phyloP scores from a whole-genome alignment of 192 early-diverging fungal species.

The Podochytrium sp. region DNA sequence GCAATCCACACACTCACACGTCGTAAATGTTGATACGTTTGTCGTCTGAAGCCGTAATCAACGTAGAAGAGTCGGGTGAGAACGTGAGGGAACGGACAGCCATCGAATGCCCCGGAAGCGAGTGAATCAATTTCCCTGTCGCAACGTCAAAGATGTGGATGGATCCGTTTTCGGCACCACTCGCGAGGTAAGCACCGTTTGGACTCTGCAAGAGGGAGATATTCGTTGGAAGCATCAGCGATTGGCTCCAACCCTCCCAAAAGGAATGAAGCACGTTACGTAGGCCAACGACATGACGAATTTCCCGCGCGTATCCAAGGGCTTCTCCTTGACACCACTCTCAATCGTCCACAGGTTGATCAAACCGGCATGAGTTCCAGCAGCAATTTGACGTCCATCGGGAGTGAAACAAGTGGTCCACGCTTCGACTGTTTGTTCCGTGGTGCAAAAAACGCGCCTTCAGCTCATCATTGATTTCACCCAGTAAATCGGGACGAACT shows the following conservation, averaged over 20 bases:
- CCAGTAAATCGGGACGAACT: constrained; percentile 29
- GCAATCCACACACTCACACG: constrained; percentile 57
- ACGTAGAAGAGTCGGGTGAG: constrained; percentile 67
- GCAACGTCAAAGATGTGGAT: constrained; percentile 74
- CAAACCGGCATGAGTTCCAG: constrained; percentile 74
- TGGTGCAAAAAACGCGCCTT: background rate
- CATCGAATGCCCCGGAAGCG: constrained; percentile 77
- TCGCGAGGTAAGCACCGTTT: constrained; percentile 74
- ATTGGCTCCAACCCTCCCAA: too few relatives aligned
- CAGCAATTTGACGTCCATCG: constrained; percentile 71
- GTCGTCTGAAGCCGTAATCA: constrained; percentile 82
- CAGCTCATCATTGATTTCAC: background rate
- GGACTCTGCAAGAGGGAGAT: constrained; percentile 58
- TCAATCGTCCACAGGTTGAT: constrained; percentile 74
- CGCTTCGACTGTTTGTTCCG: constrained; percentile 59
- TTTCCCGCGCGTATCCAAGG: constrained; percentile 70
- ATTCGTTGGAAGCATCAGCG: background rate
- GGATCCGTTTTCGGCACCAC: constrained; percentile 75
- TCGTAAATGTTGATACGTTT: constrained; percentile 77
- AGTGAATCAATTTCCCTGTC: constrained; percentile 66
- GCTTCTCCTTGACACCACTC: constrained; percentile 66
- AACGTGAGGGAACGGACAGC: constrained; percentile 76
- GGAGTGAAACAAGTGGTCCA: constrained; percentile 77
- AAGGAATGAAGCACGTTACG: constrained; percentile 53
- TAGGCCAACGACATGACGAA: constrained; percentile 83